These are phyloP conservation scores for Fraxinus pennsylvanica DNA, from an alignment of 257 asterid species.

Conservation along the genomic window DNA sequence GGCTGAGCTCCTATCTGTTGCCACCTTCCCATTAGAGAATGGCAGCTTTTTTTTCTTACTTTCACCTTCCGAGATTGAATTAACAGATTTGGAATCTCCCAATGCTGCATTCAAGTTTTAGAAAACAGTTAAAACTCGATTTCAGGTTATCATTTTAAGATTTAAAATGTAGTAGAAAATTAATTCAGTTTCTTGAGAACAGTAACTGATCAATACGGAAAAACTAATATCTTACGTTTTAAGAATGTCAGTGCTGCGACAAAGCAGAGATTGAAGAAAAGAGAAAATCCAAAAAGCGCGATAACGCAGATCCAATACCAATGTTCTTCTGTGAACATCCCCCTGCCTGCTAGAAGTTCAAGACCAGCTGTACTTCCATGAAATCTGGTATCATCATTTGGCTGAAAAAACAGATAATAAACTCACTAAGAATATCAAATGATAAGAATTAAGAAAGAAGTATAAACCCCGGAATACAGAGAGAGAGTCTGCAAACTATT, in stretches of 20 bases:
- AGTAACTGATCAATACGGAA: not conserved
- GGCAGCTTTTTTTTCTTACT: conserved; percentile 36
- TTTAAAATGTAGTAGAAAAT: not conserved
- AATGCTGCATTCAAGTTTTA: conserved; percentile 44
- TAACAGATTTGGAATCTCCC: conserved; percentile 54
- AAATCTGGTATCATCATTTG: conserved; percentile 47
- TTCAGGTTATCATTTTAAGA: not conserved
- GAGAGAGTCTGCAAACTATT: not conserved
- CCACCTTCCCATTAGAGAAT: conserved; percentile 32
- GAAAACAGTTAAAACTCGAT: conserved; percentile 7
- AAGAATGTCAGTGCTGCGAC: conserved; percentile 61
- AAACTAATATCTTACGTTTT: conserved; percentile 45
- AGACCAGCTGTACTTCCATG: conserved; percentile 49
- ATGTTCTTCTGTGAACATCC: conserved; percentile 63
- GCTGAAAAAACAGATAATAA: conserved; percentile 28
- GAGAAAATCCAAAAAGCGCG: conserved; percentile 54
- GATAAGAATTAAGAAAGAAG: not conserved
- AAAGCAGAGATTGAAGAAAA: conserved; percentile 64
- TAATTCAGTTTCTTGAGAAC: not conserved
- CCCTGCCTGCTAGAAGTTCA: conserved; percentile 57
- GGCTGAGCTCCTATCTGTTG: conserved; percentile 17
- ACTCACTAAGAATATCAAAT: not conserved
- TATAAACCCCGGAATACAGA: not conserved
- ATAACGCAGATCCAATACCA: conserved; percentile 69
- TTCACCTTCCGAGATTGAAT: conserved; percentile 35